Percentiles rank a stretch among this genome's conserved stretches.
Conservation (phyloP, 2,329 filamentous ascomycete genomes). For the Coniochaeta ligniaria region DNA sequence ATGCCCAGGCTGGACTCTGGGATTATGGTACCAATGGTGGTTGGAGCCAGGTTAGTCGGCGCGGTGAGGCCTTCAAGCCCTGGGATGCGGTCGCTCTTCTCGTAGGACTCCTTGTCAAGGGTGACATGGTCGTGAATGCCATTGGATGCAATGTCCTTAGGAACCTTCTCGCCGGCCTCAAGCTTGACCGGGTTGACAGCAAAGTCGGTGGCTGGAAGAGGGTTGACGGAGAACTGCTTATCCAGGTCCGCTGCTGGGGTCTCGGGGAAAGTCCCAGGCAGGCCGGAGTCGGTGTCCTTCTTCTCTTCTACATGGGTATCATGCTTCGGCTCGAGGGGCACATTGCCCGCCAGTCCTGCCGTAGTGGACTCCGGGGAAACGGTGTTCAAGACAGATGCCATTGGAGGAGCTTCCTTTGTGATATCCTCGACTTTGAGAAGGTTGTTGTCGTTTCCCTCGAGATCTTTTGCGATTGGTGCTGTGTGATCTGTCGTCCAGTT, state of each 20-base stretch:
- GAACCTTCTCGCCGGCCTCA: conserved; percentile 73
- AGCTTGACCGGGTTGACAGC: conserved; percentile 75
- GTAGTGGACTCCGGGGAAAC: conserved; percentile 66
- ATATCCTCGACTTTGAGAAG: conserved; percentile 73
- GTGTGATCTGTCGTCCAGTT: conserved; percentile 79
- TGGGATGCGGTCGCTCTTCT: conserved; percentile 63
- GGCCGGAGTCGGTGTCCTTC: conserved; percentile 2
- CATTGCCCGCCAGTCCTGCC: conserved; percentile 55
- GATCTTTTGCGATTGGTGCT: conserved; percentile 76
- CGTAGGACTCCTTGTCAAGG: conserved; percentile 79
- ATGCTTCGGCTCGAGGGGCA: conserved; percentile 48
- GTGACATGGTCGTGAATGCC: conserved; percentile 65
- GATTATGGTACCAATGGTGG: conserved; percentile 58
- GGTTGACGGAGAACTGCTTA: conserved; percentile 50
- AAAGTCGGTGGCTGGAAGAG: conserved; percentile 54
- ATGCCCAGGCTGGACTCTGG: conserved; percentile 79
- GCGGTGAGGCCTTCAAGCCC: conserved; percentile 26
- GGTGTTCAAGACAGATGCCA: conserved; percentile 50
- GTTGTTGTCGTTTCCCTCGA: conserved; percentile 85
- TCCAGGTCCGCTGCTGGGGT: conserved; percentile 53
- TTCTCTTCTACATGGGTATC: conserved; percentile 11
- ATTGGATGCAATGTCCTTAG: conserved; percentile 60
- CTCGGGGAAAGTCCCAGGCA: conserved; percentile 65
- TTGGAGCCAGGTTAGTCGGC: conserved; percentile 42
- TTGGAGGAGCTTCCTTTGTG: conserved; percentile 33